Evolutionary conservation across 192 early-diverging fungal species (phyloP), one percentile per base, ranked within the genome.

Genomic region (Coemansia sp.): DNA sequence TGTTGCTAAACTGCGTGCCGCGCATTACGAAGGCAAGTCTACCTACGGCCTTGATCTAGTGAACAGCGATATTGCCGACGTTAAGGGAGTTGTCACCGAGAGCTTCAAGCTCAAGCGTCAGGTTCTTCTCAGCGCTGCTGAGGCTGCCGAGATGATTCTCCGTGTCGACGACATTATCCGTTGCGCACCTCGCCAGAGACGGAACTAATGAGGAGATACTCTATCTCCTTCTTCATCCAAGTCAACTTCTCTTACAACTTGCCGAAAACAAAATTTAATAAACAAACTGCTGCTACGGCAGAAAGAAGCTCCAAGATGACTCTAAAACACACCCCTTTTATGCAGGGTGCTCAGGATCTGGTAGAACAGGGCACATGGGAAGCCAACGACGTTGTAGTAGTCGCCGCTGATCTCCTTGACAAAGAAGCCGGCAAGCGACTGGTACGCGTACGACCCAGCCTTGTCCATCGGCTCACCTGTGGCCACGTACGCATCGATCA

Each of bases 81-180:
- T 98, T 74, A 75, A 87, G 45, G 88, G 86, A 55, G 85, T 95
- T 65, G 93, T 99, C 75, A 97, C 95, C 42, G 97, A 99, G 80
- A 93, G 92, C 20, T 98, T 89, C 88, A 99, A 97, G 85, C 87
- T 98, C 56, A 99, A 99, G 87, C 87, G 90, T 56, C 91, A 93
- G 79, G 95, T 98, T 32, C 84, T 99, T 40, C 83, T 96, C 64
- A 92, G 90, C 75, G 96, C 97, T 12, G 88, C 93, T 8, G 97
- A 99, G 83, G 97, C 96, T 1, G 92, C 94, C 11, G 96, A 98
- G 77, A 93, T 96, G 92, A 97, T 99, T 76, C 85, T 99, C 62
- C 89, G 97, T 60, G 96, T 99, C 11, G 96, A 99, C 76, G 92
- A 99, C 79, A 99, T 99, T 68, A 94, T 99, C 79, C 92, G 95